Evolutionary conservation across 768 basidiomycete genomes (phyloP).

Genomic region (Termitomyces sp.): DNA sequence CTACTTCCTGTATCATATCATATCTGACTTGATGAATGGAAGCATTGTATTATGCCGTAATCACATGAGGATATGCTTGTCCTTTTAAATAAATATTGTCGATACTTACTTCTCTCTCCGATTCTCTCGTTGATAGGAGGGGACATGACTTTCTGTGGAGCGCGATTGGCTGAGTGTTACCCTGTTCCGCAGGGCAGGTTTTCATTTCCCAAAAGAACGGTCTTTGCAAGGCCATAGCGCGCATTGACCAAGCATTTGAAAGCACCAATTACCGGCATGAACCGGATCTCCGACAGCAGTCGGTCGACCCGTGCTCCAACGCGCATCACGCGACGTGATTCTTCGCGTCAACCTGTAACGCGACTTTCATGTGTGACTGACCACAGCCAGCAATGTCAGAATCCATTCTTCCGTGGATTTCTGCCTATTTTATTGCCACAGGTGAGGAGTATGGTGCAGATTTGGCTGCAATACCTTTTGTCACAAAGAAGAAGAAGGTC

Average conservation of each 20-base stretch:
- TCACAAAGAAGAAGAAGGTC: constrained; percentile 42
- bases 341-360: constrained; percentile 7
- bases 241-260: no score
- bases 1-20: no score
- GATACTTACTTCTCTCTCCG: no score
- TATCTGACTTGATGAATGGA: constrained; percentile 5
- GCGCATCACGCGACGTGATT: constrained; percentile 15
- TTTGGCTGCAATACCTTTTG: constrained; percentile 29
- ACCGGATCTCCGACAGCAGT: background rate
- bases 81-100: background rate
- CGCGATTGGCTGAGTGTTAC: no score
- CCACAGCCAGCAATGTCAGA: constrained; percentile 28
- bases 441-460: constrained; percentile 53
- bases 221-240: no score
- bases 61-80: background rate
- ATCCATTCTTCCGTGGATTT: constrained; percentile 53
- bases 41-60: background rate
- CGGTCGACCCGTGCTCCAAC: background rate
- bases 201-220: background rate
- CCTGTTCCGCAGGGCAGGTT: background rate
- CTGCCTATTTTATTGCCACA: constrained; percentile 42
- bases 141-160: no score
- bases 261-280: background rate
- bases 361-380: constrained; percentile 1
- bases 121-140: no score